These are phyloP conservation scores for Primulina tabacum DNA, from an alignment of 257 asterid species.

Conservation along the genomic window DNA sequence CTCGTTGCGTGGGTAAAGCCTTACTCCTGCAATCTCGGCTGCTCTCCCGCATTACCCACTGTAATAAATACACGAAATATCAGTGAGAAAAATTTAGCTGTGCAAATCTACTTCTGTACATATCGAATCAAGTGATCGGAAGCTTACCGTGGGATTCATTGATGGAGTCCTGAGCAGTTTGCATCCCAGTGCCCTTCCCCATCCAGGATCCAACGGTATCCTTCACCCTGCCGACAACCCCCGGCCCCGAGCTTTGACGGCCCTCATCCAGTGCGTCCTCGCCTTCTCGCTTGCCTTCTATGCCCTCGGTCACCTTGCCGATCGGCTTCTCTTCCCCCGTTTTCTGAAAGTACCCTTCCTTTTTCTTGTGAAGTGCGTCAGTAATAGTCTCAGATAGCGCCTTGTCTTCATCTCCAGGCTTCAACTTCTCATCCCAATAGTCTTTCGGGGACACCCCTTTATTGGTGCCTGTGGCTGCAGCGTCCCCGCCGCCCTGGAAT, in stretches of 20 bases:
- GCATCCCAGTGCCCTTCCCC: slow-evolving; percentile 24
- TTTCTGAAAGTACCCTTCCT: slow-evolving; percentile 11
- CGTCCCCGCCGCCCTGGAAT: slow-evolving; percentile 1
- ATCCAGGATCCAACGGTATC: slow-evolving; percentile 37
- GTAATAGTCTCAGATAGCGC: slow-evolving; percentile 41
- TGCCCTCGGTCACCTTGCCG: slow-evolving; percentile 32
- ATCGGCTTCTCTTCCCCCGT: background rate
- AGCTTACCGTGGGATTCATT: background rate
- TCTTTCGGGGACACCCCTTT: slow-evolving; percentile 36
- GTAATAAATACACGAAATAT: too few species aligned
- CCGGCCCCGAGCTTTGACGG: slow-evolving; percentile 20
- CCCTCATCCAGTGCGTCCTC: slow-evolving; percentile 21
- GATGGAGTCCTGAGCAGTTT: background rate
- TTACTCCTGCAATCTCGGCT: background rate
- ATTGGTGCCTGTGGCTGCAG: background rate
- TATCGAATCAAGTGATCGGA: background rate
- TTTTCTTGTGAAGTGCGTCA: slow-evolving; percentile 21
- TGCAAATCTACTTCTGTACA: too few species aligned
- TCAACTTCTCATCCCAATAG: slow-evolving; percentile 30
- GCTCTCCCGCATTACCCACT: background rate
- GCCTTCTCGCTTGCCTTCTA: slow-evolving; percentile 24
- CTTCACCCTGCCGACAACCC: slow-evolving; percentile 30
- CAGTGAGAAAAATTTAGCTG: background rate
- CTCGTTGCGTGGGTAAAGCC: background rate
- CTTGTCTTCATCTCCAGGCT: slow-evolving; percentile 44